Evolutionary conservation across 73 alveolate species (phyloP).

Genomic region (Paramecium biaurelia): DNA sequence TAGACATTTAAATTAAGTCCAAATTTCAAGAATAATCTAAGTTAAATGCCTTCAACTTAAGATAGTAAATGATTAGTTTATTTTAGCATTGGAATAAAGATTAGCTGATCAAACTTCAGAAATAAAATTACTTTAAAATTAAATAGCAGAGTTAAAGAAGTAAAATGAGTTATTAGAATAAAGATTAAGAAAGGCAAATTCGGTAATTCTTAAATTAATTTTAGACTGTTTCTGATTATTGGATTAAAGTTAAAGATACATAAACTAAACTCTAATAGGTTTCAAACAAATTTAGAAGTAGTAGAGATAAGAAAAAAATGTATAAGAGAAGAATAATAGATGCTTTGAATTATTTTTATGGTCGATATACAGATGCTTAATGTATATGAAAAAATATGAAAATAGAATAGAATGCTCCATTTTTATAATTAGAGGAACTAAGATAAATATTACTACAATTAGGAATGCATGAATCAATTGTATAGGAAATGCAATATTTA

Average conservation of each 20-base stretch:
- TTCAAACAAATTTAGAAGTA: not conserved
- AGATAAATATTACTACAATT: constrained; percentile 19
- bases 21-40: not conserved
- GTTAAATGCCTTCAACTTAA: constrained; percentile 2
- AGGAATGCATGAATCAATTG: constrained; percentile 52
- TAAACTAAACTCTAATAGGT: not conserved
- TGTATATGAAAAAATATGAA: not conserved
- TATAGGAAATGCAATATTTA: constrained; percentile 37
- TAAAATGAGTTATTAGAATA: constrained; percentile 12
- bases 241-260: constrained; percentile 38
- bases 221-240: constrained; percentile 39
- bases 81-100: constrained; percentile 1
- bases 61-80: not conserved
- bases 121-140: not conserved
- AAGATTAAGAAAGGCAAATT: constrained; percentile 24
- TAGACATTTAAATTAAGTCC: constrained; percentile 24
- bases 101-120: constrained; percentile 6
- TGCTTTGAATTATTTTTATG: constrained; percentile 44
- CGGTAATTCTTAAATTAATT: not conserved
- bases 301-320: constrained; percentile 36
- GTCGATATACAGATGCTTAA: constrained; percentile 48
- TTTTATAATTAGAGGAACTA: constrained; percentile 15
- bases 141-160: constrained; percentile 39
- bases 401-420: constrained; percentile 50
- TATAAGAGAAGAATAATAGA: constrained; percentile 43